Percentiles rank a stretch among this genome's conserved stretches.
Evolutionary conservation across 1,139 yeast genomes (phyloP).

Genomic region (Candida pseudocylindracea): DNA sequence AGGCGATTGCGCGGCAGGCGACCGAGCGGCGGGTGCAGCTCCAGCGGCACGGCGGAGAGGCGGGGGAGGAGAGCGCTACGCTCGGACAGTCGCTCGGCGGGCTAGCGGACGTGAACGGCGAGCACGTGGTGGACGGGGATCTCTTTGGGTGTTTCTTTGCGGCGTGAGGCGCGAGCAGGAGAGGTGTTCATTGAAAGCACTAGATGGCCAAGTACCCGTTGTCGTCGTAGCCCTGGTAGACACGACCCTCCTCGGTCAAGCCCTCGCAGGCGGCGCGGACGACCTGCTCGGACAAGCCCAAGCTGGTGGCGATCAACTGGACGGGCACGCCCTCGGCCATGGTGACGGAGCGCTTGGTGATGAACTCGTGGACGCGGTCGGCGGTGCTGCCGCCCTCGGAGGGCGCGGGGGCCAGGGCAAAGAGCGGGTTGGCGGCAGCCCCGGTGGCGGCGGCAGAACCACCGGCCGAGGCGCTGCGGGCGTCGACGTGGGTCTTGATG

Average conservation of each 20-base stretch:
- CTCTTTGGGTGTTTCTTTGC: neutral
- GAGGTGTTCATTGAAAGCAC: too few relatives aligned
- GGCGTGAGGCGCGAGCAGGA: too few relatives aligned
- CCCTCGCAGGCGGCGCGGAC: conserved; percentile 25
- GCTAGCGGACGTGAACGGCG: neutral
- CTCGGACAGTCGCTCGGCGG: neutral
- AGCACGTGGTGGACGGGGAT: neutral
- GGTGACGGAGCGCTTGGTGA: conserved; percentile 25
- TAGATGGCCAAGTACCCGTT: conserved; percentile 18
- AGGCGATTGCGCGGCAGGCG: conserved; percentile 45
- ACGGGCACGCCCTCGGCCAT: conserved; percentile 62
- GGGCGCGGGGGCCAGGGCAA: conserved; percentile 4
- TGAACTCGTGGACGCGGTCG: conserved; percentile 24
- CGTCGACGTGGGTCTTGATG: conserved; percentile 33
- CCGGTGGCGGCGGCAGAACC: too few relatives aligned
- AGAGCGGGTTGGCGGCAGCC: too few relatives aligned
- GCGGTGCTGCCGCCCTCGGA: conserved; percentile 7
- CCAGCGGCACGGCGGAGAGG: conserved; percentile 2
- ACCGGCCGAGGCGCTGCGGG: conserved; percentile 20
- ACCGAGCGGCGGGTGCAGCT: conserved; percentile 22
- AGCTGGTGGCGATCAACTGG: conserved; percentile 31
- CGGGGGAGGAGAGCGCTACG: neutral
- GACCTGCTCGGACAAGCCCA: conserved; percentile 24
- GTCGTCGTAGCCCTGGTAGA: conserved; percentile 49
- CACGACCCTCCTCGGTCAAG: conserved; percentile 39